Base-by-base conservation (phyloP, 176 grass and related monocot species). In the Tillandsia leiboldiana region DNA sequence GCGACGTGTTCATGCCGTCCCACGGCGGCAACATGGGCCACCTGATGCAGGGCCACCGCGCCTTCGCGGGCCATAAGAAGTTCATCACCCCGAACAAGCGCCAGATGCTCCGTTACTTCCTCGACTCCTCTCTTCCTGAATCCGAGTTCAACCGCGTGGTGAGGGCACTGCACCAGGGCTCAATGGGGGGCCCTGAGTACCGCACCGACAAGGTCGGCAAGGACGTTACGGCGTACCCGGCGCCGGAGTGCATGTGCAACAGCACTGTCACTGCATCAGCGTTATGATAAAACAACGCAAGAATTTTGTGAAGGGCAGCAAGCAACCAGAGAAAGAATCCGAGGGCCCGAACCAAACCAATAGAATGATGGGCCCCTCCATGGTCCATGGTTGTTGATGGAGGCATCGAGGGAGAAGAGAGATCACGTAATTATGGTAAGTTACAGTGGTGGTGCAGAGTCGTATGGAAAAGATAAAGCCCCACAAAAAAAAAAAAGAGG, bases 1-100 rank as follows among this genome's bases (percentile, higher is more conserved):
- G 83, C 51, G 73, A 80, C 27, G 63, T 81, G 15, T 86, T 86
- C 78, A 86, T 86, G 73, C 68, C 78, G 10, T 86, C 83, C 2
- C 83, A 86, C 22, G 83, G 83, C 50, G 83, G 83, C 3, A 86
- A 86, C 73, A 86, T 86, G 83, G 83, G 73, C 8, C 83, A 86
- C 63, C 66, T 81, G n/a, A 51, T 86, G 52, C 83, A 62, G 47
- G 83, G 83, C 2, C 14, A 64, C 63, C 27, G 83, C 24, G 83
- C 83, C 9, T 86, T 73, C 71, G 47, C 73, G 0, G 83, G 83
- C 2, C 83, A 86, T 68, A 76, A 52, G 64, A 86, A 86, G 66
- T 81, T 80, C 68, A 65, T 86, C 65, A 77, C 73, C 9, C 83
- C 83, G 0, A 86, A 86, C 53, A 86, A 86, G 10, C 51, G 78